Evolutionary conservation across 352 stramenopile species (phyloP).

Genomic region (Pythium rishiriense): DNA sequence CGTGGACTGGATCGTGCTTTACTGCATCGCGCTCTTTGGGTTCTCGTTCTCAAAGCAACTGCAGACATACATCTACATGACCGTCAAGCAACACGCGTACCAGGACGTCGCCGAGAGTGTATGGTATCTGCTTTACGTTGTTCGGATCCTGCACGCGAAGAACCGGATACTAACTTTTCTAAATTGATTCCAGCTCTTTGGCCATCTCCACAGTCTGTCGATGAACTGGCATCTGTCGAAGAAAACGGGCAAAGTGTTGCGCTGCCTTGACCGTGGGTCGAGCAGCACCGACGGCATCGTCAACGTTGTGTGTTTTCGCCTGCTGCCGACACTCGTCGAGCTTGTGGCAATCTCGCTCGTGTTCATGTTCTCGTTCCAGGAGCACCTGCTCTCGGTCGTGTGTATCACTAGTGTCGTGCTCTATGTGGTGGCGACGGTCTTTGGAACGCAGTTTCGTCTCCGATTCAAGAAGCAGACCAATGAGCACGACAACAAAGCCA

Average conservation of each 20-base stretch:
- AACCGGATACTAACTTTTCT: too few relatives aligned
- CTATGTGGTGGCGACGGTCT: conserved; percentile 92
- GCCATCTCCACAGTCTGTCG: conserved; percentile 93
- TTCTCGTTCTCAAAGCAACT: conserved; percentile 92
- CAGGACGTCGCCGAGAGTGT: conserved; percentile 92
- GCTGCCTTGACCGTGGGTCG: conserved; percentile 87
- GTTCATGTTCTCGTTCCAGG: conserved; percentile 91
- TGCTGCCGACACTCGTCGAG: conserved; percentile 94
- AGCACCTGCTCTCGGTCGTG: conserved; percentile 84
- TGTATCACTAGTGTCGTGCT: conserved; percentile 91
- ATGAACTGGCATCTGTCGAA: conserved; percentile 98
- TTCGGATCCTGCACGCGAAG: too few relatives aligned
- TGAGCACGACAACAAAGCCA: conserved; percentile 95
- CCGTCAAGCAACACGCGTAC: conserved; percentile 96
- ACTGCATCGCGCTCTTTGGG: conserved; percentile 64
- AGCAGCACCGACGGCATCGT: conserved; percentile 92
- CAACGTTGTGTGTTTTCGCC: conserved; percentile 96
- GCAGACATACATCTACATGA: conserved; percentile 92
- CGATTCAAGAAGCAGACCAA: conserved; percentile 93
- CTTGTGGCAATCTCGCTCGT: conserved; percentile 92
- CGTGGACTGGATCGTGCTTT: conserved; percentile 48
- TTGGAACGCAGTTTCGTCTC: conserved; percentile 64
- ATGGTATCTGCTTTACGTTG: too few relatives aligned
- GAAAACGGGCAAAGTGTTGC: conserved; percentile 96
- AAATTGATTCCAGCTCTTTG: conserved; percentile 72